These are phyloP conservation scores for Leucosporidium yakuticum DNA, from an alignment of 768 basidiomycete genomes.

Conservation along the genomic window DNA sequence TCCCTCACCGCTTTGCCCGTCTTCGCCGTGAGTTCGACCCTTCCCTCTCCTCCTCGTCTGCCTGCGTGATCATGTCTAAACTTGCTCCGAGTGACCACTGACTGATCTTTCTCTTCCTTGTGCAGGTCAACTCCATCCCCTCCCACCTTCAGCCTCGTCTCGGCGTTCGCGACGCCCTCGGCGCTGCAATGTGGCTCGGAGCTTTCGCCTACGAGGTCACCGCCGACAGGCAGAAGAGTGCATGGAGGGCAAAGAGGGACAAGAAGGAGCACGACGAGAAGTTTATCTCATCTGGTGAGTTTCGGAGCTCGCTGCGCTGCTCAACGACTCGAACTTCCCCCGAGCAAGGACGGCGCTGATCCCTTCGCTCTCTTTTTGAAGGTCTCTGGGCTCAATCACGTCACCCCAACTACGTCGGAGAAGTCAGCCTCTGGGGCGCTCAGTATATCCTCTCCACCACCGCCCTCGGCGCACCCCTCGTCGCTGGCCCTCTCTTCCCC, in stretches of 20 bases:
- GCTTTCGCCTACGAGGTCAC: constrained; percentile 60
- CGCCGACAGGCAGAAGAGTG: constrained; percentile 61
- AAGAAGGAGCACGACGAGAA: constrained; percentile 62
- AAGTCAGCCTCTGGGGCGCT: constrained; percentile 64
- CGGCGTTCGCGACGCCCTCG: constrained; percentile 53
- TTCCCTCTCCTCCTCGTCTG: not conserved
- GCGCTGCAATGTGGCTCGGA: constrained; percentile 52
- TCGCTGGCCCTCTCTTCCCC: constrained; percentile 22
- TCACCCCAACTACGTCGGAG: constrained; percentile 71
- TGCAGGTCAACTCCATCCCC: constrained; percentile 53
- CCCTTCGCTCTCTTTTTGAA: not conserved
- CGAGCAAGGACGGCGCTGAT: not conserved
- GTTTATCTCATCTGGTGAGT: constrained; percentile 55
- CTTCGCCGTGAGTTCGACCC: constrained; percentile 53
- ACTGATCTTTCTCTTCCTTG: not conserved
- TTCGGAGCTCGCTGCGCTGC: not conserved
- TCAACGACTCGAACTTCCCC: constrained; percentile 39
- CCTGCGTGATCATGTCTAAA: not conserved
- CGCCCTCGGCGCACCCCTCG: constrained; percentile 49
- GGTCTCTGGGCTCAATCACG: constrained; percentile 59
- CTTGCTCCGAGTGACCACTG: too few relatives aligned
- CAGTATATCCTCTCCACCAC: constrained; percentile 57
- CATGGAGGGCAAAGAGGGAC: constrained; percentile 58
- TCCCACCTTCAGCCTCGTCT: constrained; percentile 52
- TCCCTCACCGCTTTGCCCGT: constrained; percentile 63